Percentiles rank a stretch among this genome's conserved stretches.
Conservation (phyloP, 805 yeast species). For the Yarrowia keelungensis region DNA sequence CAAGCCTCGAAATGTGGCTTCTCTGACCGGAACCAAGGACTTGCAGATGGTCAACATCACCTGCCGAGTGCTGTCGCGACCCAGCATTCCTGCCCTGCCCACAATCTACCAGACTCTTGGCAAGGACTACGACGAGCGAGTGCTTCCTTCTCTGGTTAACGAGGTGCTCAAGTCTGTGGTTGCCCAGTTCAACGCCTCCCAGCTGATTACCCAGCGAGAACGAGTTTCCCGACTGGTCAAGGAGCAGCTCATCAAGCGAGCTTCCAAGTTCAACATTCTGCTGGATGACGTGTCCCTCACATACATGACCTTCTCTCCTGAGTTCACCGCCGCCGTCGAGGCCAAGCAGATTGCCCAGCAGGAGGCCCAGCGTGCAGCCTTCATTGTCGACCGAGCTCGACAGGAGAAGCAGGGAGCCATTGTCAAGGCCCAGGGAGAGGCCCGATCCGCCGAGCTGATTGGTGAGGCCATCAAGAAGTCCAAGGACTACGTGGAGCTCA, state of each 20-base stretch:
- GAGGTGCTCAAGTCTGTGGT: conserved; percentile 96
- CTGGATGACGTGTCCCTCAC: conserved; percentile 97
- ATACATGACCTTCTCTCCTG: conserved; percentile 96
- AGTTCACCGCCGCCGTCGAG: conserved; percentile 96
- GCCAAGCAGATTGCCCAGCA: conserved; percentile 99
- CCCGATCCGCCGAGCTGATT: conserved; percentile 94
- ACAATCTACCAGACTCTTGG: conserved; percentile 91
- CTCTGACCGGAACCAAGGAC: conserved; percentile 97
- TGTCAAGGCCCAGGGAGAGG: conserved; percentile 98
- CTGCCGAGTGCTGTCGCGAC: conserved; percentile 95
- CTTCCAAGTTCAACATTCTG: conserved; percentile 81
- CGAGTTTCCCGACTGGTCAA: conserved; percentile 89
- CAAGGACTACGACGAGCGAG: conserved; percentile 93
- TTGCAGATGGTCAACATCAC: conserved; percentile 98
- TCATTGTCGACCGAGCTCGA: conserved; percentile 93
- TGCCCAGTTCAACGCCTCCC: conserved; percentile 98
- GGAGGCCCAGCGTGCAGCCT: conserved; percentile 98
- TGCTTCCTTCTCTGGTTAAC: conserved; percentile 94
- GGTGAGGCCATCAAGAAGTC: conserved; percentile 99
- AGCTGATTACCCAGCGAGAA: conserved; percentile 98
- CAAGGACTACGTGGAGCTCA: conserved; percentile 93
- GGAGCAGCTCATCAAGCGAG: conserved; percentile 90
- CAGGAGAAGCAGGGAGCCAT: conserved; percentile 98
- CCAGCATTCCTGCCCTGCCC: conserved; percentile 79
- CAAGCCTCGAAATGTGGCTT: conserved; percentile 93